These are phyloP conservation scores for Ocimum tenuiflorum DNA, from an alignment of 257 asterid genomes.

Conservation along the genomic window DNA sequence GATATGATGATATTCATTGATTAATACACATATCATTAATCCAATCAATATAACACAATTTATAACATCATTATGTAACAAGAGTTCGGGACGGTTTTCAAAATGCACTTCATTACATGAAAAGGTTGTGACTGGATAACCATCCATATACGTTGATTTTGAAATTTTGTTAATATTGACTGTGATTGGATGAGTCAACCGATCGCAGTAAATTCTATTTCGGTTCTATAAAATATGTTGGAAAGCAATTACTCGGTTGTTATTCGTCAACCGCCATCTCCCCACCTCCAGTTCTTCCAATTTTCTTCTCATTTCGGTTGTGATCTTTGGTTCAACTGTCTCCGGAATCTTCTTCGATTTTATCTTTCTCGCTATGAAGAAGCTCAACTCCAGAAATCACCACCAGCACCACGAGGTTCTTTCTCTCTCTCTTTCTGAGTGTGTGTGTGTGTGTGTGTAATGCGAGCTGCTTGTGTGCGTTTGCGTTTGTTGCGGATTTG, in stretches of 20 bases:
- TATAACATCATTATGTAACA: too few relatives aligned
- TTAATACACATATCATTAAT: too few relatives aligned
- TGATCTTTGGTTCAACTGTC: conserved; percentile 13
- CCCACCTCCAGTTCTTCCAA: neutral
- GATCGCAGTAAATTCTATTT: neutral
- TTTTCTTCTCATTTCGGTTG: neutral
- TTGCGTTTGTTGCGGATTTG: neutral
- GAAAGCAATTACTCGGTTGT: conserved; percentile 21
- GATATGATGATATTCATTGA: too few relatives aligned
- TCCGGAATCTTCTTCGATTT: conserved; percentile 9
- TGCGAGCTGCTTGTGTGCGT: neutral
- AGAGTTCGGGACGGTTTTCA: too few relatives aligned
- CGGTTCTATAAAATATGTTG: neutral
- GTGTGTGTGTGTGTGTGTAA: neutral
- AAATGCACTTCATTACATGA: too few relatives aligned
- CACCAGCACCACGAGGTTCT: conserved; percentile 32
- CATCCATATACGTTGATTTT: too few relatives aligned
- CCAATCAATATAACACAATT: too few relatives aligned
- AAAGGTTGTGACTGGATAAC: too few relatives aligned
- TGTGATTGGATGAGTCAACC: neutral
- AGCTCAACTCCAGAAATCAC: conserved; percentile 21
- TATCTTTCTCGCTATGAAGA: conserved; percentile 22
- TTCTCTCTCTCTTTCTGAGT: neutral
- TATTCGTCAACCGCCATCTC: conserved; percentile 7
- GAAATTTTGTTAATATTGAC: too few relatives aligned